Evolutionary conservation across 768 basidiomycete species (phyloP), one percentile per base, ranked within the genome.

Genomic region (Sporobolomyces phaffii): DNA sequence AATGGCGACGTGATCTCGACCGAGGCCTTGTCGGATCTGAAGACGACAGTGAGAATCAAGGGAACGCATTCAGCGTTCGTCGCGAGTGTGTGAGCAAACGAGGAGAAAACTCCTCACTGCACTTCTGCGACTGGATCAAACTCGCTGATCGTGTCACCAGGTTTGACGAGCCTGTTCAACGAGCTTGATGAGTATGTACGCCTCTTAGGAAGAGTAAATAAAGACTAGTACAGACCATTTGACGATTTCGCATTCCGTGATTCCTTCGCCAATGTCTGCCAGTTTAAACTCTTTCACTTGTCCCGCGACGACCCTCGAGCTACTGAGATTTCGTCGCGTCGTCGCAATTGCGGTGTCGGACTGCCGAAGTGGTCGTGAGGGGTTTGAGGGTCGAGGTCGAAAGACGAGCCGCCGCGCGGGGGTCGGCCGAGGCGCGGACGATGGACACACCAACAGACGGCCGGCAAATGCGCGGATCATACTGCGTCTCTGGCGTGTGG

Each of bases 1-100:
- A 83, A 91, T 2, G 90, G 90, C 61, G 86, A 87, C 3, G 90
- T 92, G 61, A 93, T 91, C 77, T 92, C 90, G 28, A 92, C 90
- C 77, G 85, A 88, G 2, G 89, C 90, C 77, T 91, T 91, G 82
- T 91, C 90, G 68, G 86, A 87, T 79, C 91, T 89, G 3, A 4
- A n/a, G n/a, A n/a, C n/a, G n/a, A n/a, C n/a, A 20, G 9, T 5
- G 38, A 3, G n/a, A 47, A 11, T 9, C 10, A n/a, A 47, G 48
- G 20, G 48, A 28, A 7, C 31, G 22, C 11, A 29, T 26, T 51
- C 29, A 13, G 29, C 50, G 31, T 29, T 29, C 26, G 18, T 26
- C 31, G 10, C 48, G 48, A 50, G 48, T 28, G 48, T 4, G 48
- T 10, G 7, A 14, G 6, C 11, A 18, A 22, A n/a, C n/a, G n/a